Percentiles rank a stretch among this genome's conserved stretches.
phyloP scores from a whole-genome alignment of 176 grass and related monocot species.

The Juncus effusus region DNA sequence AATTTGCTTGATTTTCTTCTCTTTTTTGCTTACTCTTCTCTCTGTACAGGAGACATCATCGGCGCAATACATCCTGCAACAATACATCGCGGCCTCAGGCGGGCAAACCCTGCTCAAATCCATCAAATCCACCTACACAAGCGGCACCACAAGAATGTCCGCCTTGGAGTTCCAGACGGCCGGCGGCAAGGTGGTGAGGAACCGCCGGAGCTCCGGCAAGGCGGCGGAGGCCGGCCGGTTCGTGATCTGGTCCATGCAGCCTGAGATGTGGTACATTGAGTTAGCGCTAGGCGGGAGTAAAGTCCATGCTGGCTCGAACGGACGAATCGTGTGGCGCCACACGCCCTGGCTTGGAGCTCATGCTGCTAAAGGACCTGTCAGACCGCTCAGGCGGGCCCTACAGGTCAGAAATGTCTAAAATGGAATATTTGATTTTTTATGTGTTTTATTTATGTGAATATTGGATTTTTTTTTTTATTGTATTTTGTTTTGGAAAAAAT shows the following conservation, averaged over 20 bases:
- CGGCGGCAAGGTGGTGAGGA: slow-evolving; percentile 48
- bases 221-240: slow-evolving; percentile 57
- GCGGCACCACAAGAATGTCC: slow-evolving; percentile 73
- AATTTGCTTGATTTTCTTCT: neutral
- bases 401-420: slow-evolving; percentile 32
- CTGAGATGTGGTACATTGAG: slow-evolving; percentile 93
- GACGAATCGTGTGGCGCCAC: slow-evolving; percentile 78
- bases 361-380: slow-evolving; percentile 78
- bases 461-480: too few relatives aligned
- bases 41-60: slow-evolving; percentile 79
- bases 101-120: slow-evolving; percentile 60
- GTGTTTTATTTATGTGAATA: too few relatives aligned
- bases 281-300: slow-evolving; percentile 75
- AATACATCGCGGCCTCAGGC: slow-evolving; percentile 73
- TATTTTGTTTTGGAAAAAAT: too few relatives aligned
- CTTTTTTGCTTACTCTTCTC: neutral
- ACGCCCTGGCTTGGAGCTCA: slow-evolving; percentile 75
- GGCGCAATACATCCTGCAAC: slow-evolving; percentile 91
- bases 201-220: slow-evolving; percentile 40
- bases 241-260: slow-evolving; percentile 85
- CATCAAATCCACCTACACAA: slow-evolving; percentile 52
- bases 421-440: too few relatives aligned
- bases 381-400: slow-evolving; percentile 70
- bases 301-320: slow-evolving; percentile 78
- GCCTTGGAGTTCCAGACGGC: slow-evolving; percentile 64